phyloP scores from a whole-genome alignment of 768 basidiomycete genomes.

The Boletus edulis region DNA sequence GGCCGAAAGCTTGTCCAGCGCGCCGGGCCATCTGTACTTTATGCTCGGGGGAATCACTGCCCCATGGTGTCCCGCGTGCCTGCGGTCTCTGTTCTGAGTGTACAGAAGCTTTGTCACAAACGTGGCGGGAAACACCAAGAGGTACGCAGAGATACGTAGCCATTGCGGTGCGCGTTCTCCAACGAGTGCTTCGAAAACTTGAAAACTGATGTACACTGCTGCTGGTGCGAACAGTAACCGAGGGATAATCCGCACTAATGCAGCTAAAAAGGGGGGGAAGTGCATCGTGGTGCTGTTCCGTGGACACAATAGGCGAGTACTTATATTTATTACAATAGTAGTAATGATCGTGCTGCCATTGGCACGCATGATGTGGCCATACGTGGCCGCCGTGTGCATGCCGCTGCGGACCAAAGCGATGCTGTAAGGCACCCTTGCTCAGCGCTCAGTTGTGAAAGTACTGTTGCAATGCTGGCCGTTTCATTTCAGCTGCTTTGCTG shows the following conservation, averaged over 20 bases:
- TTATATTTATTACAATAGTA: too few relatives aligned
- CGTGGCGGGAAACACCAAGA: slow-evolving; percentile 25
- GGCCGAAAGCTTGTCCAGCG: slow-evolving; percentile 42
- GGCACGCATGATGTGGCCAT: too few relatives aligned
- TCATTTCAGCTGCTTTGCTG: too few relatives aligned
- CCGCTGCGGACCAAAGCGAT: too few relatives aligned
- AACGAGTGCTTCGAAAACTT: slow-evolving; percentile 8
- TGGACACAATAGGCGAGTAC: too few relatives aligned
- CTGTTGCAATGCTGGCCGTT: too few relatives aligned
- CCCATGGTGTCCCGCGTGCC: slow-evolving; percentile 42
- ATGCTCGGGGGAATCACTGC: slow-evolving; percentile 44
- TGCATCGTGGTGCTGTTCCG: background rate
- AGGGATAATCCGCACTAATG: slow-evolving; percentile 31
- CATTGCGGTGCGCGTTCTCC: slow-evolving; percentile 6
- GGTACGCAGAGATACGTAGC: slow-evolving; percentile 14
- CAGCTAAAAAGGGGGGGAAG: slow-evolving; percentile 33
- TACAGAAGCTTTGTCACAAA: slow-evolving; percentile 33
- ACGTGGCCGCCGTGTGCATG: too few relatives aligned
- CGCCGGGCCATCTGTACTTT: slow-evolving; percentile 41
- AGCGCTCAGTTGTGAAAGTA: too few relatives aligned
- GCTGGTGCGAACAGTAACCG: slow-evolving; percentile 20
- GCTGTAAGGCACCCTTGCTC: too few relatives aligned
- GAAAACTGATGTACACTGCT: slow-evolving; percentile 11
- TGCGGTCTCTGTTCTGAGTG: slow-evolving; percentile 41
- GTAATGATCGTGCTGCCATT: too few relatives aligned